A percentile compares a stretch with the other conserved stretches of the same genome.
These are phyloP conservation scores for Hypoxylon sp. DNA, from an alignment of 2,329 filamentous ascomycete genomes.

Conservation along the genomic window DNA sequence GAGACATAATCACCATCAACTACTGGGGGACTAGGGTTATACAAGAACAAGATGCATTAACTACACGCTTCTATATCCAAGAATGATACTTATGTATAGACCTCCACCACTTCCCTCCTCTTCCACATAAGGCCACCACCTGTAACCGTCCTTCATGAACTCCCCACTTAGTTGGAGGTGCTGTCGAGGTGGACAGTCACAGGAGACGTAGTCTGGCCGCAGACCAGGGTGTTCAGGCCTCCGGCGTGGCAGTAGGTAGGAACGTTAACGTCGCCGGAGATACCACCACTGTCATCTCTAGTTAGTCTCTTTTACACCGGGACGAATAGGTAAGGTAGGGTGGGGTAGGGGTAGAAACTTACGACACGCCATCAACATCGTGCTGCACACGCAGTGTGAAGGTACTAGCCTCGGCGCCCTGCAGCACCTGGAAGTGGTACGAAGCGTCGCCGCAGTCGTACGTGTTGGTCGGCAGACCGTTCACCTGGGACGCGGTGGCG, in stretches of 20 bases:
- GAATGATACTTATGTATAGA: not conserved
- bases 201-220: conserved; percentile 23
- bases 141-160: not conserved
- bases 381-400: conserved; percentile 27
- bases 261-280: conserved; percentile 27
- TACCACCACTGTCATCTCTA: conserved; percentile 18
- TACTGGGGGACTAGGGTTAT: not conserved
- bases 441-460: conserved; percentile 48
- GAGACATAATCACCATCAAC: not conserved
- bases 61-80: not conserved
- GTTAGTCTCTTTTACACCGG: conserved; percentile 9
- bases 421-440: conserved; percentile 50
- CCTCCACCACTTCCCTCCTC: not conserved
- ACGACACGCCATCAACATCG: conserved; percentile 24
- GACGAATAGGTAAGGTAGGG: no score
- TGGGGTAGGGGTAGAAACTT: conserved; percentile 20
- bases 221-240: conserved; percentile 25
- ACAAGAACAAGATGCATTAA: conserved; percentile 6
- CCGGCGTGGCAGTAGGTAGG: conserved; percentile 38
- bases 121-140: not conserved
- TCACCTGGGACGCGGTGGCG: conserved; percentile 10
- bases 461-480: conserved; percentile 42
- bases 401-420: conserved; percentile 17
- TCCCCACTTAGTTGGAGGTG: conserved; percentile 18
- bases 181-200: conserved; percentile 31